These are phyloP conservation scores for Crucibulum laeve DNA, from an alignment of 768 basidiomycete species.

Conservation along the genomic window DNA sequence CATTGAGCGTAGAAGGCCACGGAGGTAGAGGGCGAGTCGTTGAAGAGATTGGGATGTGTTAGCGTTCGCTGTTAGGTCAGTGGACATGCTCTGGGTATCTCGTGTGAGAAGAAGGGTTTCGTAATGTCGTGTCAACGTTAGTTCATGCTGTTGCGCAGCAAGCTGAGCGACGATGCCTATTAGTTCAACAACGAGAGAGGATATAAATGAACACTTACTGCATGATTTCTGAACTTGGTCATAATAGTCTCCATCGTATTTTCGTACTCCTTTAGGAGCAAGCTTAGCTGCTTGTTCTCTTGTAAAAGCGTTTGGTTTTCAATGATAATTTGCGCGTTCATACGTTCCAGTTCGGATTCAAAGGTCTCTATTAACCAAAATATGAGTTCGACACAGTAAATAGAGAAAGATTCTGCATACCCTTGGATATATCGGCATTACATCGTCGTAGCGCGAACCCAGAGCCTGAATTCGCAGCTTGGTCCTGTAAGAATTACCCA, in stretches of 20 bases:
- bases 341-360: slow-evolving; percentile 87
- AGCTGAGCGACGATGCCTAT: slow-evolving; percentile 39
- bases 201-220: slow-evolving; percentile 51
- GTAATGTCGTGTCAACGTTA: slow-evolving; percentile 85
- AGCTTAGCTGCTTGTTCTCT: slow-evolving; percentile 91
- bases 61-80: slow-evolving; percentile 54
- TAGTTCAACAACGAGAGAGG: slow-evolving; percentile 4
- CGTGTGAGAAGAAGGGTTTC: slow-evolving; percentile 71
- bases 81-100: slow-evolving; percentile 50
- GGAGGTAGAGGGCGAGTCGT: slow-evolving; percentile 66
- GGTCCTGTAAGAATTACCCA: slow-evolving; percentile 48
- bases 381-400: slow-evolving; percentile 22
- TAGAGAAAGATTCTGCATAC: slow-evolving; percentile 34
- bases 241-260: slow-evolving; percentile 93
- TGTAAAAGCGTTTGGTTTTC: slow-evolving; percentile 91
- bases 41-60: slow-evolving; percentile 64
- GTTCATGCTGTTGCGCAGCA: slow-evolving; percentile 89
- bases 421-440: slow-evolving; percentile 85
- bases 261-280: slow-evolving; percentile 92
- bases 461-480: slow-evolving; percentile 65
- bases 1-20: slow-evolving; percentile 68
- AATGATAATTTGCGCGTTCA: slow-evolving; percentile 84
- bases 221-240: slow-evolving; percentile 90
- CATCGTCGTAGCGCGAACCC: slow-evolving; percentile 80
- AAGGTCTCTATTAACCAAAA: slow-evolving; percentile 70